Base-by-base conservation (phyloP, 2,329 filamentous ascomycete genomes). In the Tolypocladium sp. region DNA sequence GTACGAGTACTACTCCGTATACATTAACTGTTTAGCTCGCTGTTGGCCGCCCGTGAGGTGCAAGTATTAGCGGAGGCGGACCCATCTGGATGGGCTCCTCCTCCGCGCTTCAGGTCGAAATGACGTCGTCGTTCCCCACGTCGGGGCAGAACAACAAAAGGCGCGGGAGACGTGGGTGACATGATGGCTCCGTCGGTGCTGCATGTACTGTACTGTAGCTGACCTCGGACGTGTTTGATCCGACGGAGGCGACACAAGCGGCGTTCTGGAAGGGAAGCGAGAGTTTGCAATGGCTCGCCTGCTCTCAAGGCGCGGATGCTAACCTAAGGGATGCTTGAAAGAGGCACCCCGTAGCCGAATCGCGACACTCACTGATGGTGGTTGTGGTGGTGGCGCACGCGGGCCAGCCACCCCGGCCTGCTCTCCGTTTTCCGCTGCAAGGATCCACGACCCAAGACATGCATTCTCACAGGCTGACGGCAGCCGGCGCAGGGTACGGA, bases 121-220 rank as follows among this genome's bases (percentile, higher is more conserved):
- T 62, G 61, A 62, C 61, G 61, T 62, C 60, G 60, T 6, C 49
- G 49, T 51, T 57, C 61, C 55, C 59, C 61, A 61, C 59, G 61
- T 7, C 7, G 17, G 22, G 15, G 27, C 27, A n/a, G 27, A 33
- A 1, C 12, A 7, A 33, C n/a, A 44, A 37, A 44, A 56, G 40
- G 15, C 55, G 27, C 27, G 35, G 44, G 13, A 13, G 22, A 25
- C 3, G n/a, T 10, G 20, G n/a, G 8, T 12, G 30, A 33, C 30
- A 9, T 33, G 30, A 33, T 2, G 30, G 30, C 30, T 33, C 30
- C 30, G 30, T 33, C 7, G 30, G 30, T 33, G 30, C 30, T 33
- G 30, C 30, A n/a, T n/a, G n/a, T n/a, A n/a, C n/a, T n/a, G n/a
- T n/a, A n/a, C n/a, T n/a, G n/a, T n/a, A 33, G 30, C 30, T 9